These are phyloP conservation scores for Tarenaya hassleriana DNA, from an alignment of 345 rosid genomes.

Conservation along the genomic window DNA sequence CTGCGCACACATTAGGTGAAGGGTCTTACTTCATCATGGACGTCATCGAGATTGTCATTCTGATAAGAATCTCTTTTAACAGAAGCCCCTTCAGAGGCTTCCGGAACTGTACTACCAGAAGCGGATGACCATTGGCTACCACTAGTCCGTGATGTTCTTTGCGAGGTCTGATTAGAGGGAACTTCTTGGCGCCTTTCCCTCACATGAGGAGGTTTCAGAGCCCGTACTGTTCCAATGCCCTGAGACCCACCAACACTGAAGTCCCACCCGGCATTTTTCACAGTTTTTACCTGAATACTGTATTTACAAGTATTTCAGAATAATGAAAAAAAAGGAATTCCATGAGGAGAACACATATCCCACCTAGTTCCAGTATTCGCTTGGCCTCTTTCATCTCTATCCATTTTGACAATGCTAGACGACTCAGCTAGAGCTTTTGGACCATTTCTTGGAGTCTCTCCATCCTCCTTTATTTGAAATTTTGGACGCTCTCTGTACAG, in stretches of 20 bases:
- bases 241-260: constrained; percentile 87
- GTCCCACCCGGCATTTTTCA: constrained; percentile 90
- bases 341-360: constrained; percentile 25
- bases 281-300: constrained; percentile 62
- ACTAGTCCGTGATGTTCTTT: constrained; percentile 42
- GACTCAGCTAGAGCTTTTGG: constrained; percentile 40
- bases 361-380: constrained; percentile 71
- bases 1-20: constrained; percentile 21
- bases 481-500: constrained; percentile 85
- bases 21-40: constrained; percentile 60
- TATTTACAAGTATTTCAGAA: constrained; percentile 26
- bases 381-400: constrained; percentile 56
- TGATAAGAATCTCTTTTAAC: constrained; percentile 46
- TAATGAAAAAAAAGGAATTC: constrained; percentile 18
- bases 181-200: constrained; percentile 72
- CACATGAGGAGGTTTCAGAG: constrained; percentile 71
- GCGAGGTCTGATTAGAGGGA: constrained; percentile 49
- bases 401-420: constrained; percentile 70
- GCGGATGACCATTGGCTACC: constrained; percentile 42
- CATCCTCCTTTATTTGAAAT: constrained; percentile 58
- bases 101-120: constrained; percentile 43
- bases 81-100: constrained; percentile 39
- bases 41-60: constrained; percentile 35
- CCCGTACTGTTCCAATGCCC: constrained; percentile 64
- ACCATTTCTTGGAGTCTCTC: constrained; percentile 48